Conservation (phyloP, 2,329 filamentous ascomycete species). For the Akanthomyces muscarius region DNA sequence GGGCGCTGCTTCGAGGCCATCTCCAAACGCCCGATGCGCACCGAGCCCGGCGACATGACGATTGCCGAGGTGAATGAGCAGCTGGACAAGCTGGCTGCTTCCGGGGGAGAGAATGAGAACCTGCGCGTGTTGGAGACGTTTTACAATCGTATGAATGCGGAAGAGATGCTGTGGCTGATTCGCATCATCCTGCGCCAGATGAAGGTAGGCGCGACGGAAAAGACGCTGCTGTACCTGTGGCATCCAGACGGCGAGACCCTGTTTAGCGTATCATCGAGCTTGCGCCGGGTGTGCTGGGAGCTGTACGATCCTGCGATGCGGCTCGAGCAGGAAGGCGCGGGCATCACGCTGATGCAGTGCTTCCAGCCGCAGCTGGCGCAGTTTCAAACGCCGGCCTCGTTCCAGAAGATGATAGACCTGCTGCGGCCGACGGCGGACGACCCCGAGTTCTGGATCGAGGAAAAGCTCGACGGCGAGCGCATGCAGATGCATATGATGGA, state of each 20-base stretch:
- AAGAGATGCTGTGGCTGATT: slow-evolving; percentile 92
- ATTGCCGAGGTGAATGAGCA: slow-evolving; percentile 87
- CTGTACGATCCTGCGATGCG: slow-evolving; percentile 68
- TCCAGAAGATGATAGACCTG: slow-evolving; percentile 72
- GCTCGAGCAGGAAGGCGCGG: slow-evolving; percentile 69
- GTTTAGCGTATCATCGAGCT: slow-evolving; percentile 87
- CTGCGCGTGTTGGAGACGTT: slow-evolving; percentile 76
- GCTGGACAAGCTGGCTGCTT: slow-evolving; percentile 72
- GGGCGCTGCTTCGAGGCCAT: slow-evolving; percentile 84
- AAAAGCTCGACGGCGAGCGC: slow-evolving; percentile 93
- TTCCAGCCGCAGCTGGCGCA: slow-evolving; percentile 95
- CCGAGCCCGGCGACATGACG: slow-evolving; percentile 69
- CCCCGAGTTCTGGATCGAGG: slow-evolving; percentile 88
- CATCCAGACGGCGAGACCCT: slow-evolving; percentile 72
- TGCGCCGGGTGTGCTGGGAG: slow-evolving; percentile 93
- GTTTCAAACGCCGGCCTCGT: slow-evolving; percentile 75
- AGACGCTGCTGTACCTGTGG: slow-evolving; percentile 80
- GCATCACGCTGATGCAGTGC: slow-evolving; percentile 82
- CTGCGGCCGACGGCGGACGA: slow-evolving; percentile 65
- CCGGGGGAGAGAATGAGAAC: slow-evolving; percentile 79
- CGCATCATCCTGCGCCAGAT: slow-evolving; percentile 83
- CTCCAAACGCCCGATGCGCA: slow-evolving; percentile 75
- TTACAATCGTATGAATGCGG: slow-evolving; percentile 86
- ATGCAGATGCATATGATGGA: slow-evolving; percentile 93
- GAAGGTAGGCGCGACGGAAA: slow-evolving; percentile 75